Percentiles rank a stretch among this genome's conserved stretches.
Evolutionary conservation across 2,329 filamentous ascomycete genomes (phyloP).

Genomic region (Epichloe sylvatica): DNA sequence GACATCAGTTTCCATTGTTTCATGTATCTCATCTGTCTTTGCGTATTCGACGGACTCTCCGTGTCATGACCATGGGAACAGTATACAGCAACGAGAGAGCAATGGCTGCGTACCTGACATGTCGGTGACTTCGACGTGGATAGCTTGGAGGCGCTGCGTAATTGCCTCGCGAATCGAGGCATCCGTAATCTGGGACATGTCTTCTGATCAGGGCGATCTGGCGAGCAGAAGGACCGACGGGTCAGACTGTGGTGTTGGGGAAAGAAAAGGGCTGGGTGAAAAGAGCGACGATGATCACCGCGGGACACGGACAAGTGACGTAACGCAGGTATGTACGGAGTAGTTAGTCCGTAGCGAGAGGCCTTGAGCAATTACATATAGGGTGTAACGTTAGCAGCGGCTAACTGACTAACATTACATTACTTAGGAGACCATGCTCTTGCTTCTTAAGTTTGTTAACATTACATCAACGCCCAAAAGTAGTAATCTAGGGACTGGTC

Average conservation of each 20-base stretch:
- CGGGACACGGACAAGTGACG: too few species aligned
- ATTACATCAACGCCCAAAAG: too few species aligned
- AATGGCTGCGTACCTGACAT: slow-evolving; percentile 57
- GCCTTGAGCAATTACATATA: too few species aligned
- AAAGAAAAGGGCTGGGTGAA: background rate
- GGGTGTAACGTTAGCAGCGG: too few species aligned
- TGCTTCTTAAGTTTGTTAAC: too few species aligned
- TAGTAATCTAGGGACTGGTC: too few species aligned
- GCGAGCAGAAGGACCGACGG: too few species aligned
- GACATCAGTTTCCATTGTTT: background rate
- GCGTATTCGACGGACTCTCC: background rate
- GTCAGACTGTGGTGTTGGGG: background rate
- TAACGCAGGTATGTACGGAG: too few species aligned
- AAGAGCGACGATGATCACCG: background rate
- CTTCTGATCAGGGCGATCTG: background rate
- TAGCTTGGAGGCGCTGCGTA: slow-evolving; percentile 54
- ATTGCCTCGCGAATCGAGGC: slow-evolving; percentile 56
- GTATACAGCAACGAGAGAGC: background rate
- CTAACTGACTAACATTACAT: too few species aligned
- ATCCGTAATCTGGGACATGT: slow-evolving; percentile 47
- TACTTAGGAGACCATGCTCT: too few species aligned
- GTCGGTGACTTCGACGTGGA: slow-evolving; percentile 78
- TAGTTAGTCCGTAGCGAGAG: too few species aligned
- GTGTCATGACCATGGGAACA: too few species aligned
- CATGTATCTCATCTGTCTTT: background rate